These are phyloP conservation scores for Marchantia polymorpha DNA, from an alignment of 225 moss, liverwort and hornwort species.

Conservation along the genomic window DNA sequence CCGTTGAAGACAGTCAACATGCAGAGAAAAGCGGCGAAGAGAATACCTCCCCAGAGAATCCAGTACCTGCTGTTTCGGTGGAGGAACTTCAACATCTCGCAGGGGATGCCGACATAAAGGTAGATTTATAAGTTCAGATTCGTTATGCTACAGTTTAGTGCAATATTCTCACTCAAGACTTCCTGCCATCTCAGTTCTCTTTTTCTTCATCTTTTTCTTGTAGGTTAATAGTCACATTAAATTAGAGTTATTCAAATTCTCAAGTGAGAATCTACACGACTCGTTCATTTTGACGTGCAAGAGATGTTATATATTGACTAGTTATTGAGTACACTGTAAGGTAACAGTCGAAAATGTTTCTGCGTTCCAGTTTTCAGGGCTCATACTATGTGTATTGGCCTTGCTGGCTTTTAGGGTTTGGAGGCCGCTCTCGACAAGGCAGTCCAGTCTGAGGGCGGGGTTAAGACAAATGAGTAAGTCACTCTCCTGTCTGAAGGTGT, in stretches of 20 bases:
- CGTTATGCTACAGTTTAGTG: background rate
- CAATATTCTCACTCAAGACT: background rate
- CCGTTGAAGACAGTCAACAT: constrained; percentile 14
- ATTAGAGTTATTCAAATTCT: background rate
- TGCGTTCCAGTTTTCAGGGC: no score
- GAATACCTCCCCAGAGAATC: constrained; percentile 42
- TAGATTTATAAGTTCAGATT: constrained; percentile 1
- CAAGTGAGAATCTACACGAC: no score
- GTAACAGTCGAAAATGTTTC: no score
- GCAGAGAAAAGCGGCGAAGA: constrained; percentile 51
- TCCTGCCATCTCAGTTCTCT: no score
- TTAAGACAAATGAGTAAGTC: constrained; percentile 82
- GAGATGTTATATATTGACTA: no score
- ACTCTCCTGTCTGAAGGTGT: background rate
- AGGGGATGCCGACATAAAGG: constrained; percentile 94
- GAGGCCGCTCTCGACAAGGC: constrained; percentile 98
- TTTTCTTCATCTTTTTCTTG: no score
- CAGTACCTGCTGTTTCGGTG: constrained; percentile 62
- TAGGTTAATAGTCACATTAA: background rate
- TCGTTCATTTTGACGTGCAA: no score
- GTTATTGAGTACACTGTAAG: no score
- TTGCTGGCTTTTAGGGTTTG: constrained; percentile 54
- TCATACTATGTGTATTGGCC: no score
- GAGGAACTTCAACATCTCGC: constrained; percentile 92
- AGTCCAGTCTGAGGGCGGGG: constrained; percentile 71